These are phyloP conservation scores for Linum tenue DNA, from an alignment of 345 rosid genomes.

Conservation along the genomic window DNA sequence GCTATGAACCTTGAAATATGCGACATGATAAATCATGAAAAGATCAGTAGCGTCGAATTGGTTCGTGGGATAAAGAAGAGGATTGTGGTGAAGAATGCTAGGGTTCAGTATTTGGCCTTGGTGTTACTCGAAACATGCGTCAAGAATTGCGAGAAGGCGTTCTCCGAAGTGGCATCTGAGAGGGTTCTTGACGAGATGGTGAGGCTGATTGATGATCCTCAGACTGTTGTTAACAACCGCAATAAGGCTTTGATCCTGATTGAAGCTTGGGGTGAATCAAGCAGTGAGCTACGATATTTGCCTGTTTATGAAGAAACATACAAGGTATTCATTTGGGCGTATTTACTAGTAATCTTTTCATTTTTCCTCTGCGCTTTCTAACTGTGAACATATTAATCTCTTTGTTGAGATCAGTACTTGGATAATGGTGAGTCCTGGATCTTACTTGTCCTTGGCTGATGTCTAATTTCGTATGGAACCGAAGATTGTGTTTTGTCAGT, in stretches of 20 bases:
- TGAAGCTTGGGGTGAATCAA: constrained; percentile 97
- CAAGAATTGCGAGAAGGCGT: constrained; percentile 94
- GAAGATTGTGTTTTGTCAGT: too few species aligned
- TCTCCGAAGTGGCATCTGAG: constrained; percentile 95
- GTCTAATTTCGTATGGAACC: too few species aligned
- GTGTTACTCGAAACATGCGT: constrained; percentile 84
- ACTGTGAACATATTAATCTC: too few species aligned
- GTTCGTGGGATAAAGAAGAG: constrained; percentile 84
- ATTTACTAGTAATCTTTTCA: neutral
- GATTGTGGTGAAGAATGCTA: constrained; percentile 69
- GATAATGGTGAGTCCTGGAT: too few species aligned
- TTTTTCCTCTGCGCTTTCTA: too few species aligned
- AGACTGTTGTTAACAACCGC: constrained; percentile 77
- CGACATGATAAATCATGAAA: constrained; percentile 88
- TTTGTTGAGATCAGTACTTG: too few species aligned
- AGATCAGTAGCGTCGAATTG: constrained; percentile 64
- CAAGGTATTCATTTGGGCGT: constrained; percentile 47
- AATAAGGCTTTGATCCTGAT: constrained; percentile 83
- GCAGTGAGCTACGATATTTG: constrained; percentile 77
- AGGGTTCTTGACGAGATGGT: constrained; percentile 98
- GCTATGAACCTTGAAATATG: constrained; percentile 88
- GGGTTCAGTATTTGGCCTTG: constrained; percentile 80
- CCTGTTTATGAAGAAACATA: constrained; percentile 96
- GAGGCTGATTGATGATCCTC: constrained; percentile 90
- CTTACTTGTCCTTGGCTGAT: neutral